Conservation (phyloP, 805 yeast species). For the Brettanomyces custersianus region DNA sequence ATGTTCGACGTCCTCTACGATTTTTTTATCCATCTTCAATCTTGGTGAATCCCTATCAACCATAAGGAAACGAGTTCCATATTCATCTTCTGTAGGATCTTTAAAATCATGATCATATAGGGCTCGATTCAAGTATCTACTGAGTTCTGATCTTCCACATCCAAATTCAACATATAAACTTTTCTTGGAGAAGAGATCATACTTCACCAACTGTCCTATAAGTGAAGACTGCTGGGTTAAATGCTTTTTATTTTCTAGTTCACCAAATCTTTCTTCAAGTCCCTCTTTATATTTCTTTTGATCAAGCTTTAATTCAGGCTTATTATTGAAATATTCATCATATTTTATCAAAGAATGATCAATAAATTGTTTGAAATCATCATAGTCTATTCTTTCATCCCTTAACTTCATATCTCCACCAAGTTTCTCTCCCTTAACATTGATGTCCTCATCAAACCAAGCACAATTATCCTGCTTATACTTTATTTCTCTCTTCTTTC, state of each 20-base stretch:
- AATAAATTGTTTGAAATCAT: constrained; percentile 16
- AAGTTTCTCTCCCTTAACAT: constrained; percentile 23
- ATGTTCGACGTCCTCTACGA: constrained; percentile 42
- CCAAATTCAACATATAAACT: constrained; percentile 68
- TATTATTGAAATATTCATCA: constrained; percentile 7
- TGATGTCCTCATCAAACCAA: constrained; percentile 46
- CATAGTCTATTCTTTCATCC: constrained; percentile 9
- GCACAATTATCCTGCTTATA: constrained; percentile 19
- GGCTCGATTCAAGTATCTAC: constrained; percentile 46
- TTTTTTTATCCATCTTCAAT: constrained; percentile 68
- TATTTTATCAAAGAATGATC: constrained; percentile 7
- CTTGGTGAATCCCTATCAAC: constrained; percentile 73
- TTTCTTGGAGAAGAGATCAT: constrained; percentile 28
- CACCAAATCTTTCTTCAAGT: constrained; percentile 35
- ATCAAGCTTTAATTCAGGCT: constrained; percentile 9
- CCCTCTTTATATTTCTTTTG: constrained; percentile 22
- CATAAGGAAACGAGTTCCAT: constrained; percentile 35
- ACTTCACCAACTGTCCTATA: constrained; percentile 51
- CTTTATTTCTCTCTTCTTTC: constrained; percentile 22
- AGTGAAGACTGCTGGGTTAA: constrained; percentile 76
- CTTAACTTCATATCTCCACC: neutral
- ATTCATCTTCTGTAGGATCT: neutral
- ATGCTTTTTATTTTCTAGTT: constrained; percentile 59
- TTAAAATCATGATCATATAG: constrained; percentile 8
- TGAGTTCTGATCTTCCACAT: constrained; percentile 81